Evolutionary conservation across 768 basidiomycete genomes (phyloP).

Genomic region (Phylloporus arenicola): DNA sequence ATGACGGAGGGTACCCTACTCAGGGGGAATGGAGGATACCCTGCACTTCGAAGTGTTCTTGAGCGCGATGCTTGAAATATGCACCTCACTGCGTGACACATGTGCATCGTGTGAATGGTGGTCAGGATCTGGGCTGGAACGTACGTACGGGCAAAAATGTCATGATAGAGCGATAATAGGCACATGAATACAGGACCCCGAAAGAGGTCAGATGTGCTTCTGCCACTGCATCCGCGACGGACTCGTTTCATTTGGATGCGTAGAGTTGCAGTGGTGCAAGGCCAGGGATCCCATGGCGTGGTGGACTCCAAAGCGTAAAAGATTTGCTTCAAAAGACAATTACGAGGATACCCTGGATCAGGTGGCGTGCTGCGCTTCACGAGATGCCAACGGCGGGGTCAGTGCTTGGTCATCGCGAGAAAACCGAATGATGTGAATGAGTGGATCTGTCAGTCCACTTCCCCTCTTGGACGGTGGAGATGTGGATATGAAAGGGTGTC

Average conservation of each 20-base stretch:
- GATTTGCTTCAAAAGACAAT: neutral
- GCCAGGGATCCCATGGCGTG: conserved; percentile 3
- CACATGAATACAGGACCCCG: conserved; percentile 17
- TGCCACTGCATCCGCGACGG: conserved; percentile 7
- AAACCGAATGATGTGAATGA: neutral
- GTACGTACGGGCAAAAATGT: conserved; percentile 13
- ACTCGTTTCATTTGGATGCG: neutral
- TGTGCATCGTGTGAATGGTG: conserved; percentile 7
- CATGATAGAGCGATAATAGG: conserved; percentile 11
- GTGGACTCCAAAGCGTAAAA: neutral
- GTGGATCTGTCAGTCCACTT: neutral
- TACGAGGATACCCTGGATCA: conserved; percentile 1
- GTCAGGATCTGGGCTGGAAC: conserved; percentile 4
- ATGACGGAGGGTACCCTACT: neutral
- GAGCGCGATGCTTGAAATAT: neutral
- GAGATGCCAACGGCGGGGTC: neutral
- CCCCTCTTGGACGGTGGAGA: neutral
- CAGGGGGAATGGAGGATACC: neutral
- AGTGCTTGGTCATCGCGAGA: neutral
- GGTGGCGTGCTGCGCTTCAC: neutral
- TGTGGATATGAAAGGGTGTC: neutral
- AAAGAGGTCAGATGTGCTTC: conserved; percentile 12
- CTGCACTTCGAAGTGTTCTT: neutral
- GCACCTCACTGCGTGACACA: conserved; percentile 5
- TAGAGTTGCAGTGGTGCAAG: neutral